A percentile compares a stretch with the other conserved stretches of the same genome.
These are phyloP conservation scores for Agarophyton chilense DNA, from an alignment of 23 red algal species.

Conservation along the genomic window DNA sequence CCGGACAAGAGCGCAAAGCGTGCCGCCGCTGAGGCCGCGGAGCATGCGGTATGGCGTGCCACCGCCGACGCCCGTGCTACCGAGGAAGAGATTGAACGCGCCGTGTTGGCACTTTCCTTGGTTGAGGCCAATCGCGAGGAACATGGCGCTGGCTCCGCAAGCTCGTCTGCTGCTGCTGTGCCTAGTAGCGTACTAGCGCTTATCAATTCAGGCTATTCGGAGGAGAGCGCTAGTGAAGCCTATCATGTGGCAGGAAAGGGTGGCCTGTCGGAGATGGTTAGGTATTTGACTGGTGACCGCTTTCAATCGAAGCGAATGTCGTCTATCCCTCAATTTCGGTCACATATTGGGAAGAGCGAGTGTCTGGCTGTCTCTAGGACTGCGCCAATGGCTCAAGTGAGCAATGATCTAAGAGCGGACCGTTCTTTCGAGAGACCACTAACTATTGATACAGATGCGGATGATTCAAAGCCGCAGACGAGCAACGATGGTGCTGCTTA, in stretches of 20 bases:
- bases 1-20: slow-evolving; percentile 31
- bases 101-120: slow-evolving; percentile 47
- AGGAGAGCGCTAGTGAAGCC: slow-evolving; percentile 53
- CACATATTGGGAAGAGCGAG: neutral
- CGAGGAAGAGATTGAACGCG: slow-evolving; percentile 60
- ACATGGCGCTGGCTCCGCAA: slow-evolving; percentile 4
- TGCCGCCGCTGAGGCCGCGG: slow-evolving; percentile 8
- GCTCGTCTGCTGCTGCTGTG: slow-evolving; percentile 30
- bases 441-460: slow-evolving; percentile 27
- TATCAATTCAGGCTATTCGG: slow-evolving; percentile 36
- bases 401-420: neutral
- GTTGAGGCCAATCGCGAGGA: slow-evolving; percentile 51
- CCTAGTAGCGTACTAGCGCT: slow-evolving; percentile 37
- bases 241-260: slow-evolving; percentile 59
- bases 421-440: slow-evolving; percentile 20
- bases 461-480: slow-evolving; percentile 21
- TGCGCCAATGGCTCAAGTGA: neutral
- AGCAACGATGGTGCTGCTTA: slow-evolving; percentile 3
- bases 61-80: slow-evolving; percentile 17
- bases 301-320: slow-evolving; percentile 8
- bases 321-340: neutral
- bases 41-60: slow-evolving; percentile 22
- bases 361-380: neutral
- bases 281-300: slow-evolving; percentile 12
- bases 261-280: slow-evolving; percentile 46